These are phyloP conservation scores for Pelargonium nanum DNA, from an alignment of 345 rosid genomes.

Conservation along the genomic window DNA sequence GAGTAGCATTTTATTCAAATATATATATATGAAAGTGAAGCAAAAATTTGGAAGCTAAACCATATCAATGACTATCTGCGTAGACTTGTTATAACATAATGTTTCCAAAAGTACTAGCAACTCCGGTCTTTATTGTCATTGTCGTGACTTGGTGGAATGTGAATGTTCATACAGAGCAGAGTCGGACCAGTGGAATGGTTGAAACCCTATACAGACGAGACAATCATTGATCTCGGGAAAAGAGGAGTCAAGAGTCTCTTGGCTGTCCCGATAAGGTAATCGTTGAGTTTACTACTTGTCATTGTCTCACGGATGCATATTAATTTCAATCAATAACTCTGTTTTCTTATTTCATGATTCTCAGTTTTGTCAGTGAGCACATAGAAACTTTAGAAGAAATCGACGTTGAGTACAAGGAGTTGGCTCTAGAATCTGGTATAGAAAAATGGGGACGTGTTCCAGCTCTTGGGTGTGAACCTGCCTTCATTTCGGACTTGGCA, in stretches of 20 bases:
- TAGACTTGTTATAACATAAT: no score
- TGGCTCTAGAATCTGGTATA: constrained; percentile 83
- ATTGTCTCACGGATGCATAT: background rate
- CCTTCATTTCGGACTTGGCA: constrained; percentile 92
- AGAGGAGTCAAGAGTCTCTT: constrained; percentile 79
- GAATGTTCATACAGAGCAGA: constrained; percentile 66
- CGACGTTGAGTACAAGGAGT: constrained; percentile 90
- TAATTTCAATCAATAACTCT: background rate
- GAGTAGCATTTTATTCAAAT: background rate
- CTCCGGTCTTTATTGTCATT: background rate
- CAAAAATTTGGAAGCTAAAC: no score
- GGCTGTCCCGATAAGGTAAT: constrained; percentile 89
- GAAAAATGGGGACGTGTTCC: constrained; percentile 98
- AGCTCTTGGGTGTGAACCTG: constrained; percentile 82
- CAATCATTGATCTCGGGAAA: constrained; percentile 75
- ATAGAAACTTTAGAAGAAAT: constrained; percentile 98
- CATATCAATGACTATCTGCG: background rate
- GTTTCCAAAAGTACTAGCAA: background rate
- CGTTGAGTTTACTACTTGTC: background rate
- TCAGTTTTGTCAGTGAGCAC: constrained; percentile 95
- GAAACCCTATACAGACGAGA: constrained; percentile 98
- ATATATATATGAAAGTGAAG: no score
- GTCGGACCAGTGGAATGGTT: constrained; percentile 99
- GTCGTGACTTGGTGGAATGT: constrained; percentile 10
- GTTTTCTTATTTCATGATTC: constrained; percentile 9